A percentile compares a stretch with the other conserved stretches of the same genome.
Conservation (phyloP, 306 rosid genomes). For the Ormosia semicastrata region DNA sequence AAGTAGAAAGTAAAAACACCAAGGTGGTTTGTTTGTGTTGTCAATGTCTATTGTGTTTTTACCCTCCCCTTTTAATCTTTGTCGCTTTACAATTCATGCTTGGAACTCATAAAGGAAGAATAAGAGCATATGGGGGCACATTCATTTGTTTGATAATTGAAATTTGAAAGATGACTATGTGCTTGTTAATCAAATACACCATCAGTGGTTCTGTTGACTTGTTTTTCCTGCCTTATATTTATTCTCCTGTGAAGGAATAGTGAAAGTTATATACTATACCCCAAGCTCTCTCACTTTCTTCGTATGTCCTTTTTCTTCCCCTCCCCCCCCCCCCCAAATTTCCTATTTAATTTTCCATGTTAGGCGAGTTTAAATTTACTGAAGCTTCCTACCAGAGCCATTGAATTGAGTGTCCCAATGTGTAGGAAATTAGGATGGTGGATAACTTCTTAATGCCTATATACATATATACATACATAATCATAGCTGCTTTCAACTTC, state of each 20-base stretch:
- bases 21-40: neutral
- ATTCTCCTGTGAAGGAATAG: neutral
- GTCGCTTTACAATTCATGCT: neutral
- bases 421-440: neutral
- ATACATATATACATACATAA: neutral
- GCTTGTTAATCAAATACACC: conserved; percentile 12
- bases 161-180: conserved; percentile 1
- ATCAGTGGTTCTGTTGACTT: neutral
- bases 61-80: neutral
- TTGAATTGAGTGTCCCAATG: neutral
- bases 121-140: neutral
- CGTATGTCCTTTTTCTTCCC: neutral
- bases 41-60: neutral
- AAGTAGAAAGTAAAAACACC: conserved; percentile 10
- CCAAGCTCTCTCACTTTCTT: neutral
- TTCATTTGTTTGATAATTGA: conserved; percentile 10
- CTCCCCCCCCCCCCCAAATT: neutral
- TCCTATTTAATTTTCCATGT: neutral
- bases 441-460: neutral
- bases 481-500: neutral
- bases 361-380: neutral
- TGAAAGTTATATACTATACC: neutral
- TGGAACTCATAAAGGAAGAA: conserved; percentile 3
- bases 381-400: neutral
- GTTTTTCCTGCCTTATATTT: neutral